Percentiles rank a stretch among this genome's conserved stretches.
These are phyloP conservation scores for Chrysoporthe austroafricana DNA, from an alignment of 2,329 filamentous ascomycete genomes.

Conservation along the genomic window DNA sequence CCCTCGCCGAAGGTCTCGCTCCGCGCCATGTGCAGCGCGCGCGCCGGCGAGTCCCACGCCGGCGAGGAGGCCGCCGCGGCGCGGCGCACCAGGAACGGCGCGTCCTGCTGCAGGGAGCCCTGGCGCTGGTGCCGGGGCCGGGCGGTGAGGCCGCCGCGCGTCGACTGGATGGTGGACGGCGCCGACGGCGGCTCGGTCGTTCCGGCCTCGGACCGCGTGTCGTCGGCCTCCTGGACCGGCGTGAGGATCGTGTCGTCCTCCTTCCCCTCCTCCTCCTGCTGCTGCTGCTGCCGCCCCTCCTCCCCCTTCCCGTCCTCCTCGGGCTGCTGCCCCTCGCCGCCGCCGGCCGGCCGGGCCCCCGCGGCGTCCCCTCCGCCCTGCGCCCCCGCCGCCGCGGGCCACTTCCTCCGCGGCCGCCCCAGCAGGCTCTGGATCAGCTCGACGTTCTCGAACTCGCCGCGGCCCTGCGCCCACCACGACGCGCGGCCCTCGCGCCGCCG, in stretches of 20 bases:
- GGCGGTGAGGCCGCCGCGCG: conserved; percentile 17
- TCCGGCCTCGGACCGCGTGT: conserved; percentile 21
- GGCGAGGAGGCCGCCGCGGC: background rate
- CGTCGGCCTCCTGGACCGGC: conserved; percentile 20
- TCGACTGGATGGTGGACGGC: conserved; percentile 18
- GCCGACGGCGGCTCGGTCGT: conserved; percentile 18
- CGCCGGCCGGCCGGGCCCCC: background rate
- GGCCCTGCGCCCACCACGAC: conserved; percentile 27
- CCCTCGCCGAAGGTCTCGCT: conserved; percentile 14
- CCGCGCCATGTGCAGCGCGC: background rate
- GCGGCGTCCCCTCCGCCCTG: background rate
- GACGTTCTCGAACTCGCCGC: conserved; percentile 27
- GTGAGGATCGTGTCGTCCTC: background rate
- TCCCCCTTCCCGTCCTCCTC: background rate
- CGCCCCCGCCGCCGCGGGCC: too few relatives aligned
- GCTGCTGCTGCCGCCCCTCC: background rate
- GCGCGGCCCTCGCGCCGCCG: conserved; percentile 18
- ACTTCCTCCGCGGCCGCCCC: conserved; percentile 16
- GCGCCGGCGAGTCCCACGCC: background rate
- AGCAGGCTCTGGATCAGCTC: conserved; percentile 25
- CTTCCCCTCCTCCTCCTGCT: background rate
- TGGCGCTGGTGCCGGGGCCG: conserved; percentile 12
- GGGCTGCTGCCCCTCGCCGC: conserved; percentile 1
- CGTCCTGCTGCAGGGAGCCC: conserved; percentile 6
- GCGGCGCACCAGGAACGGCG: conserved; percentile 2